Conservation (phyloP, 2,329 filamentous ascomycete genomes). For the Colletotrichum zoysiae region DNA sequence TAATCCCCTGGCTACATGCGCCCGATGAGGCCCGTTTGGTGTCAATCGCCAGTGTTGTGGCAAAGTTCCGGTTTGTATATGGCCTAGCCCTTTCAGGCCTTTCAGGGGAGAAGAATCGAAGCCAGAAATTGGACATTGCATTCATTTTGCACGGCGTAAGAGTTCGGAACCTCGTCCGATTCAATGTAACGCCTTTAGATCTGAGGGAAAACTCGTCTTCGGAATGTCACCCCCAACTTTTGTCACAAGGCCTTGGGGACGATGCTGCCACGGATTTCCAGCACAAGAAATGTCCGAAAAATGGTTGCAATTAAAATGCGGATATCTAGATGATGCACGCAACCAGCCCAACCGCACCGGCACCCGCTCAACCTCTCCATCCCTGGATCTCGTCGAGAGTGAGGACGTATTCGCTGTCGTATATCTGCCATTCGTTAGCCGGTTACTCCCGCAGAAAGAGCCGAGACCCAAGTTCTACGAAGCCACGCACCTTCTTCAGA, state of each 20-base stretch:
- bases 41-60: background rate
- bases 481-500: slow-evolving; percentile 50
- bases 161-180: background rate
- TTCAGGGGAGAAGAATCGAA: background rate
- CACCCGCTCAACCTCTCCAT: slow-evolving; percentile 43
- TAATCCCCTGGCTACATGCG: background rate
- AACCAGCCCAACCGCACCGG: no score
- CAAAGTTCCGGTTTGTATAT: background rate
- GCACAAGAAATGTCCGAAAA: no score
- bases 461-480: fast-evolving
- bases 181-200: background rate
- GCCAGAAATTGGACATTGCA: background rate
- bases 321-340: background rate
- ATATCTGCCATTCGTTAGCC: slow-evolving; percentile 45
- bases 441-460: fast-evolving
- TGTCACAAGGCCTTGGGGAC: background rate
- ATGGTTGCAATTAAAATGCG: no score
- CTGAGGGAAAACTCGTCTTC: fast-evolving
- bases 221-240: background rate
- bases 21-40: background rate
- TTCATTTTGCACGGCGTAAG: background rate
- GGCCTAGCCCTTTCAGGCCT: background rate
- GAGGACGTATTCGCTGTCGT: slow-evolving; percentile 50
- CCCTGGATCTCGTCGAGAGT: slow-evolving; percentile 53
- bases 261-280: background rate